Conservation (phyloP, 148 eudicot species). For the Silene conica region DNA sequence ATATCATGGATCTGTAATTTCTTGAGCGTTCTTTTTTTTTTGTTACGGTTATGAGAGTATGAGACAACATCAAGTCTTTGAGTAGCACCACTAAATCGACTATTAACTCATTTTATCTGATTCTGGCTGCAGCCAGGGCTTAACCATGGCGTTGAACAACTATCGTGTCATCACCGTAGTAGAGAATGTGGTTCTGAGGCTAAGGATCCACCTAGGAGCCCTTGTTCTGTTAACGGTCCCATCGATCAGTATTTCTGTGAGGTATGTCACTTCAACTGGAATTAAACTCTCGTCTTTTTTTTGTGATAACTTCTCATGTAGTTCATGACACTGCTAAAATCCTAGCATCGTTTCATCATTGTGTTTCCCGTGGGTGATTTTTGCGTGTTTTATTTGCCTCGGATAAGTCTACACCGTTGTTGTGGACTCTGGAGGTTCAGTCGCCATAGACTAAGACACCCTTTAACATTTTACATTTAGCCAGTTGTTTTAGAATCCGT, state of each 20-base stretch:
- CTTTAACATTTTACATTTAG: too few relatives aligned
- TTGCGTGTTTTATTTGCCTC: too few relatives aligned
- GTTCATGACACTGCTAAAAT: neutral
- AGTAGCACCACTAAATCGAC: too few relatives aligned
- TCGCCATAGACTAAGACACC: too few relatives aligned
- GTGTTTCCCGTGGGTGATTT: too few relatives aligned
- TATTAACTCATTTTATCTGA: neutral
- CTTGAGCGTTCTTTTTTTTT: neutral
- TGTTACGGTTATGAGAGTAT: neutral
- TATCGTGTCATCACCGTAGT: constrained; percentile 43
- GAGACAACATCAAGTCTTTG: neutral
- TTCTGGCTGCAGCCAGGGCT: constrained; percentile 41
- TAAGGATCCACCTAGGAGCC: constrained; percentile 55
- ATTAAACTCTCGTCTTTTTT: neutral
- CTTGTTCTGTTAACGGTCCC: constrained; percentile 63
- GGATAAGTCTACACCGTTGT: too few relatives aligned
- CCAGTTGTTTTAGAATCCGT: too few relatives aligned
- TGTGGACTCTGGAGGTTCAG: too few relatives aligned
- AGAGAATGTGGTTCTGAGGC: constrained; percentile 40
- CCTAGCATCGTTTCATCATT: neutral
- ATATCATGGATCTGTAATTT: neutral
- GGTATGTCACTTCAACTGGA: constrained; percentile 36
- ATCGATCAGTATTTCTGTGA: constrained; percentile 44
- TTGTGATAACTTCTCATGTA: neutral
- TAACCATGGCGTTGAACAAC: constrained; percentile 36